Conservation (phyloP, 202 grass and related monocot genomes). For the Tripidium arundinaceum region DNA sequence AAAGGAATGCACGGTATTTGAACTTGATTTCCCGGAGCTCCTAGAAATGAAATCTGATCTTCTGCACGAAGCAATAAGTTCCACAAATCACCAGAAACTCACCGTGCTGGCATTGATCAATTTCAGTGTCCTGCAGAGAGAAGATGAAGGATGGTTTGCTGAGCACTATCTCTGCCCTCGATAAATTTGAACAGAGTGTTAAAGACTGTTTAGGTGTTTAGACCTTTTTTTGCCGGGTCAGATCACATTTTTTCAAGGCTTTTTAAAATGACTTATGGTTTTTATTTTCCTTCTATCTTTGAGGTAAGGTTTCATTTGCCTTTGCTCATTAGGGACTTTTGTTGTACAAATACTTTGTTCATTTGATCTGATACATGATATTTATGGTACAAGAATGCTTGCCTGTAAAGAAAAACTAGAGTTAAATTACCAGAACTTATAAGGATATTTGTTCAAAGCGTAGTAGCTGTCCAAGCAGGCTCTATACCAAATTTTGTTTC, state of each 20-base stretch:
- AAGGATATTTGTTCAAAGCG: too few species aligned
- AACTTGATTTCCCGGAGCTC: slow-evolving; percentile 88
- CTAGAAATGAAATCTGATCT: slow-evolving; percentile 71
- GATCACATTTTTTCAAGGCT: not conserved
- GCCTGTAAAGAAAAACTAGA: not conserved
- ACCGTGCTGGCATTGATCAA: slow-evolving; percentile 9
- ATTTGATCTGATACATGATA: slow-evolving; percentile 9
- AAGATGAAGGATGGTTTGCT: slow-evolving; percentile 67
- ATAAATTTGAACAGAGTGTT: slow-evolving; percentile 70
- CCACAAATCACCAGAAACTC: slow-evolving; percentile 41
- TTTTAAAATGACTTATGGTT: not conserved
- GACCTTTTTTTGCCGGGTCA: not conserved
- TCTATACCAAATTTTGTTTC: not conserved
- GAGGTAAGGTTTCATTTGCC: not conserved
- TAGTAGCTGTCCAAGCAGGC: not conserved
- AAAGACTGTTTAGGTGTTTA: slow-evolving; percentile 72
- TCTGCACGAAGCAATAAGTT: slow-evolving; percentile 58
- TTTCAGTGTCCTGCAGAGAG: slow-evolving; percentile 57
- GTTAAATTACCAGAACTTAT: not conserved
- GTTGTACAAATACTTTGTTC: not conserved
- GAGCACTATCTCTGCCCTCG: slow-evolving; percentile 61
- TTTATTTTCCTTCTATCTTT: not conserved
- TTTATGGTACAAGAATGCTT: not conserved
- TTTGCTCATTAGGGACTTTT: not conserved
- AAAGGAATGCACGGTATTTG: slow-evolving; percentile 70